Conservation (phyloP, 345 rosid genomes). For the Populus euphratica region DNA sequence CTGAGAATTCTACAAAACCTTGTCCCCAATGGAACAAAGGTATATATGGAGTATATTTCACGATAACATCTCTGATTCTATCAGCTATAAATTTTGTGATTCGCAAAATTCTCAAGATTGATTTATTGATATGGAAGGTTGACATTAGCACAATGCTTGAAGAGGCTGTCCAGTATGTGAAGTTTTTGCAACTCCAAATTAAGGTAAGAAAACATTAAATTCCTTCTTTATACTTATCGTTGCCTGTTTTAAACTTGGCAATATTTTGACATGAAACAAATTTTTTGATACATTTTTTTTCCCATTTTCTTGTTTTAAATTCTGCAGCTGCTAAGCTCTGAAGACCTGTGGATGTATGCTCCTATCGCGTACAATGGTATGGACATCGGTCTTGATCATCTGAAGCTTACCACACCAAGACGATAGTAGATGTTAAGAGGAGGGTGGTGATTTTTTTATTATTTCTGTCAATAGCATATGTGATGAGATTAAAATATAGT, state of each 20-base stretch:
- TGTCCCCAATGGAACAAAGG: constrained; percentile 93
- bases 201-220: constrained; percentile 40
- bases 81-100: background rate
- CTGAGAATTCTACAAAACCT: constrained; percentile 69
- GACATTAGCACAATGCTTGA: constrained; percentile 96
- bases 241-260: background rate
- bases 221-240: background rate
- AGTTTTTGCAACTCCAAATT: constrained; percentile 82
- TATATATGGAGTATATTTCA: constrained; percentile 1
- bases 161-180: constrained; percentile 86
- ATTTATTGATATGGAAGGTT: constrained; percentile 40
- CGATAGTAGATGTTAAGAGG: constrained; percentile 9
- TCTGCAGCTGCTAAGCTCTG: constrained; percentile 73
- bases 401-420: constrained; percentile 31
- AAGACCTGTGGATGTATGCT: constrained; percentile 90
- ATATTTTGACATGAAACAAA: background rate
- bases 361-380: constrained; percentile 86
- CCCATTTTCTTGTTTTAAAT: background rate
- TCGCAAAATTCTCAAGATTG: background rate
- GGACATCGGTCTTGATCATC: constrained; percentile 64
- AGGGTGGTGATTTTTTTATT: background rate
- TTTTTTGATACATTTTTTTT: background rate
- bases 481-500: constrained; percentile 12
- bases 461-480: constrained; percentile 3
- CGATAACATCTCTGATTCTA: background rate